Evolutionary conservation across 306 rosid genomes (phyloP).

Genomic region (Gastrolobium villosum): DNA sequence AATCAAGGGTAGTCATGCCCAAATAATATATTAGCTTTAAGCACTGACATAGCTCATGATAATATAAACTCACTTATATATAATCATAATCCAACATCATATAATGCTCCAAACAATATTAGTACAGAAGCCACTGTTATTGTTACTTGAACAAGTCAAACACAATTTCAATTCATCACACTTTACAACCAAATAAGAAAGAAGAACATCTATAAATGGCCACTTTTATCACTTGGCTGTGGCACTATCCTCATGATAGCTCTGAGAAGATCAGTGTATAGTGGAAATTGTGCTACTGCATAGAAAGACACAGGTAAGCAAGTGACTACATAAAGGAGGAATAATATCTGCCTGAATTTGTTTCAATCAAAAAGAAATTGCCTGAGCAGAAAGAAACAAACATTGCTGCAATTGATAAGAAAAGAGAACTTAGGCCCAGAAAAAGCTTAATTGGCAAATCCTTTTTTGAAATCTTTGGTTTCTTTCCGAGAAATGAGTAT

Average conservation of each 20-base stretch:
- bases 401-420: slow-evolving; percentile 58
- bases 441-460: slow-evolving; percentile 57
- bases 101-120: too few relatives aligned
- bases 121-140: too few relatives aligned
- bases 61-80: too few relatives aligned
- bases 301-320: slow-evolving; percentile 59
- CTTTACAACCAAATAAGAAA: too few relatives aligned
- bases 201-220: too few relatives aligned
- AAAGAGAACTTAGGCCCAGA: slow-evolving; percentile 56
- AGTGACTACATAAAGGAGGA: slow-evolving; percentile 51
- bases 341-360: slow-evolving; percentile 31
- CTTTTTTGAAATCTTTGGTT: slow-evolving; percentile 51
- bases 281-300: slow-evolving; percentile 59
- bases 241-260: slow-evolving; percentile 51
- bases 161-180: too few relatives aligned
- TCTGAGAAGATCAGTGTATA: slow-evolving; percentile 55
- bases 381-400: slow-evolving; percentile 59
- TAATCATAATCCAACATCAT: too few relatives aligned
- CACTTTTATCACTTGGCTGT: slow-evolving; percentile 28
- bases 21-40: too few relatives aligned
- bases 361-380: slow-evolving; percentile 53
- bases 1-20: too few relatives aligned
- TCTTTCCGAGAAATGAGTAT: slow-evolving; percentile 60
- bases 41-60: too few relatives aligned
- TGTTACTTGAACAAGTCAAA: too few relatives aligned